phyloP scores from a whole-genome alignment of 2,329 filamentous ascomycete species.

The Cordyceps fumosorosea region DNA sequence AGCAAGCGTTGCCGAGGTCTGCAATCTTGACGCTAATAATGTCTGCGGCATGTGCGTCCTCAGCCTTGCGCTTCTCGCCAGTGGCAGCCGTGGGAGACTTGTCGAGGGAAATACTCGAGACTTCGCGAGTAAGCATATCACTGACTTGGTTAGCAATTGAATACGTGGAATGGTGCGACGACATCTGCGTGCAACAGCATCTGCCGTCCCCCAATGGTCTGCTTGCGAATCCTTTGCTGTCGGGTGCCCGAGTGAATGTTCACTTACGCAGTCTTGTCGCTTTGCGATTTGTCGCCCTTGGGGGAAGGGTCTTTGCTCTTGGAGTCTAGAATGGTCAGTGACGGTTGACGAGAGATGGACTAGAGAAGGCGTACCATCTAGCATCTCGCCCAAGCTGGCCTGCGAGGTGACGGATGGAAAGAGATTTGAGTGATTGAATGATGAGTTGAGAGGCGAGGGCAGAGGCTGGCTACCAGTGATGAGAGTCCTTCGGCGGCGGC shows the following conservation, averaged over 20 bases:
- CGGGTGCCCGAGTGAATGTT: no score
- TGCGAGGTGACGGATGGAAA: constrained; percentile 58
- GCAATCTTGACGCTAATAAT: constrained; percentile 99
- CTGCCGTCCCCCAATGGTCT: not conserved
- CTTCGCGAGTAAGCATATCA: constrained; percentile 84
- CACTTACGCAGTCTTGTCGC: constrained; percentile 90
- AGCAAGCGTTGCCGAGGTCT: constrained; percentile 95
- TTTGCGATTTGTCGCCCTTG: constrained; percentile 67
- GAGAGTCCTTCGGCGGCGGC: constrained; percentile 80
- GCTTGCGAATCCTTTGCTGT: not conserved
- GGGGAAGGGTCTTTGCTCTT: constrained; percentile 37
- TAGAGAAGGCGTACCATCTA: constrained; percentile 63
- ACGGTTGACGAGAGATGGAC: no score
- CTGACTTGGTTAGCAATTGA: constrained; percentile 36
- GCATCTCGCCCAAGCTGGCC: constrained; percentile 74
- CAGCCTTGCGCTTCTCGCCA: constrained; percentile 57
- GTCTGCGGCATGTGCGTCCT: constrained; percentile 53
- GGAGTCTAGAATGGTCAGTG: constrained; percentile 21
- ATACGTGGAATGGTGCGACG: not conserved
- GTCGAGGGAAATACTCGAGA: constrained; percentile 90
- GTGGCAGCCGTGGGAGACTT: constrained; percentile 52
- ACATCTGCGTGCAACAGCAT: not conserved
- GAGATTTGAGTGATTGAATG: constrained; percentile 74
- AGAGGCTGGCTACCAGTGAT: constrained; percentile 96
- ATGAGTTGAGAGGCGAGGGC: constrained; percentile 88